These are phyloP conservation scores for Pichia sp. DNA, from an alignment of 1,139 yeast species.

Conservation along the genomic window DNA sequence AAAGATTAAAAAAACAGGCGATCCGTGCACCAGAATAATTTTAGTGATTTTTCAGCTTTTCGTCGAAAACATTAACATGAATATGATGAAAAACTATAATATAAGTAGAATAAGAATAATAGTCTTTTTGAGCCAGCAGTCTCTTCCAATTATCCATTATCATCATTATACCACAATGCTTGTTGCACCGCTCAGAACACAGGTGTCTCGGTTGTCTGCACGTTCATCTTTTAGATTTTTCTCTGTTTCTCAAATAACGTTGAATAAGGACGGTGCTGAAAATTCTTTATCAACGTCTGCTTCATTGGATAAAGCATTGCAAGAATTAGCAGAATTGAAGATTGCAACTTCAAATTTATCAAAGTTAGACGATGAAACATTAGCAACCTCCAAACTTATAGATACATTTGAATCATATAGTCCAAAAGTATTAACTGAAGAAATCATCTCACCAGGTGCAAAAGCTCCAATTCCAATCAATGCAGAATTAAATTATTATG, in stretches of 20 bases:
- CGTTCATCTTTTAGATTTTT: not conserved
- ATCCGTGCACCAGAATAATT: not conserved
- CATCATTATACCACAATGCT: not conserved
- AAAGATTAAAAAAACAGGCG: not conserved
- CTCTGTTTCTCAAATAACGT: constrained; percentile 1
- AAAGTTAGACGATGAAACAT: constrained; percentile 13
- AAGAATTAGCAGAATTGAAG: constrained; percentile 23
- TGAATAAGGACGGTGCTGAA: not conserved
- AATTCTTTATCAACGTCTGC: constrained; percentile 2
- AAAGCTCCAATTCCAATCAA: constrained; percentile 68
- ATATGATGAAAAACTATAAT: not conserved
- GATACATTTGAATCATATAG: constrained; percentile 31
- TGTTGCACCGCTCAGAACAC: not conserved
- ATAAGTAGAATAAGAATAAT: too few relatives aligned
- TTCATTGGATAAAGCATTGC: constrained; percentile 20
- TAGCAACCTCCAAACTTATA: constrained; percentile 21
- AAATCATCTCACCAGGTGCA: constrained; percentile 28
- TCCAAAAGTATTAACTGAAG: constrained; percentile 38
- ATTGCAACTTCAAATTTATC: constrained; percentile 16
- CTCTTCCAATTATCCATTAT: not conserved
- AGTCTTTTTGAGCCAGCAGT: not conserved
- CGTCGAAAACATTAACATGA: not conserved
- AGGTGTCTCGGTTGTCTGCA: not conserved
- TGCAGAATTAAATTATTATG: constrained; percentile 75
- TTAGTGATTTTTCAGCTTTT: not conserved